Evolutionary conservation across 257 asterid genomes (phyloP), one percentile per base, ranked within the genome.

Genomic region (Penstemon davidsonii): DNA sequence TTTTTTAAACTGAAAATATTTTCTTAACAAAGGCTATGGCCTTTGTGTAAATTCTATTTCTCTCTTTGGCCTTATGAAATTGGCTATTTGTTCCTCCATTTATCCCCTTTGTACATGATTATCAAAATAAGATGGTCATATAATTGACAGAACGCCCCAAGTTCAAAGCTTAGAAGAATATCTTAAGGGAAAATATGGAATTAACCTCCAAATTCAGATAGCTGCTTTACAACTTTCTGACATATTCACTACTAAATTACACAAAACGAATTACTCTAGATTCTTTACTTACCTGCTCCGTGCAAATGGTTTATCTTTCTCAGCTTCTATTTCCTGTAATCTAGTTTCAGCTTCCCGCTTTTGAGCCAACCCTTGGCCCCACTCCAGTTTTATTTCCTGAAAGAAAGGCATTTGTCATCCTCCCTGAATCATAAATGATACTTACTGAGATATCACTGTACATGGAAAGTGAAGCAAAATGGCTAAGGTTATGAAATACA

Each of bases 341-440:
- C 80, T 85, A 52, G 84, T 89, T 76, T 93, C 96, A 79, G 88
- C 88, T 83, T 93, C 97, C 68, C 94, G 85, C 82, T 90, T 93
- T 70, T 90, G 99, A 69, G 89, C 90, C 84, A 92, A 74, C 50
- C 98, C 96, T 66, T 89, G 85, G 50, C 96, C 98, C 98, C 98
- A 92, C 77, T 89, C 98, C 78, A 92, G 70, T 72, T 87, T 89
- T 78, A 89, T 74, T 86, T 89, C 98, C 95, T 92, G 85, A 74
- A 67, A 47, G 64, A 57, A 72, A 67, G 68, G 67, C 54, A 69
- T 13, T 39, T 36, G 33, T 62, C 44, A 37, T 53, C 43, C 11
- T 62, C 41, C 67, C 8, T 25, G 60, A 46, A 40, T 10, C 33
- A 9, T 5, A 15, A 40, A 25, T 25, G 2, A 25, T 25, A 25